Evolutionary conservation across 2,329 filamentous ascomycete species (phyloP).

Genomic region (Thelonectria blattea): DNA sequence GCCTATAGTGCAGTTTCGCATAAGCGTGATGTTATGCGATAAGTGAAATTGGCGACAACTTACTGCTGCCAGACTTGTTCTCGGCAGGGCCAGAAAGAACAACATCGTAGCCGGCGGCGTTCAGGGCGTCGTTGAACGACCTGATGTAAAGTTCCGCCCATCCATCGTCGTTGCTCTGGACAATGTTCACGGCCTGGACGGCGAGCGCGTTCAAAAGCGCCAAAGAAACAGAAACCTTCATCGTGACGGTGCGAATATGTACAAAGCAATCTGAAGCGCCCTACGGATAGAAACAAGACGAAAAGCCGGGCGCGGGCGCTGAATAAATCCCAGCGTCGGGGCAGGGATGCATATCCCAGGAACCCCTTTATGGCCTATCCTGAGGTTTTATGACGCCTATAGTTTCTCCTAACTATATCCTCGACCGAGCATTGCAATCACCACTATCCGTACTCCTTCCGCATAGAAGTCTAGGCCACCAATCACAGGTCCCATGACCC

Average conservation of each 20-base stretch:
- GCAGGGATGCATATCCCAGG: neutral
- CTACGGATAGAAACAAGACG: neutral
- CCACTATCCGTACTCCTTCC: neutral
- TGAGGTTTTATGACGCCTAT: conserved; percentile 8
- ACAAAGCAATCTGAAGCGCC: no score
- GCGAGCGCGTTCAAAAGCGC: conserved; percentile 36
- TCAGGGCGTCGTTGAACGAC: conserved; percentile 62
- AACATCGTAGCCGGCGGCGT: conserved; percentile 61
- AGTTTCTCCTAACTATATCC: conserved; percentile 30
- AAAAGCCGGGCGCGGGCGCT: neutral
- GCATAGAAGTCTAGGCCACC: conserved; percentile 23
- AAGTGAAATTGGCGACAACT: conserved; percentile 12
- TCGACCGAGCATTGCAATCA: conserved; percentile 27
- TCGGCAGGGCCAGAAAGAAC: conserved; percentile 71
- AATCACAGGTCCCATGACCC: conserved; percentile 23
- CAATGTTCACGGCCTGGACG: conserved; percentile 54
- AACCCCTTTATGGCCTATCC: conserved; percentile 3
- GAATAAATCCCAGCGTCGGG: neutral
- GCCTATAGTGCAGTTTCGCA: conserved; percentile 11
- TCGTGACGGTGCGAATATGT: conserved; percentile 17
- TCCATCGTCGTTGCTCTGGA: conserved; percentile 75
- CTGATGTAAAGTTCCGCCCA: conserved; percentile 75
- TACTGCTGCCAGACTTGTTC: conserved; percentile 68
- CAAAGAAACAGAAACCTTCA: conserved; percentile 36
- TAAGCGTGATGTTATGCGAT: neutral